Base-by-base conservation (phyloP, 768 basidiomycete species). In the Dioszegia crocea region DNA sequence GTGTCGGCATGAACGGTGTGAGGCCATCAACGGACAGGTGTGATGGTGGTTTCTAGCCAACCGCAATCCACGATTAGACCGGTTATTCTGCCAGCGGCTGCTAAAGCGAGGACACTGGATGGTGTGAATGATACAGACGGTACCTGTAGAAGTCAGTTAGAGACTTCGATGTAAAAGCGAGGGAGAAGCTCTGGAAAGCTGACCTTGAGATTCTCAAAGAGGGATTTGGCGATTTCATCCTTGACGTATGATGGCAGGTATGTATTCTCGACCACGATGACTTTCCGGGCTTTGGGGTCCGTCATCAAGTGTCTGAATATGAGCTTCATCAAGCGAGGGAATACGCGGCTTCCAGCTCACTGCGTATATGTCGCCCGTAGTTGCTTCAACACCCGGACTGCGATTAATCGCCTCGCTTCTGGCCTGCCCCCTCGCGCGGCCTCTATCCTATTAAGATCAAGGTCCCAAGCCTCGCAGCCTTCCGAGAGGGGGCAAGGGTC, bases 11-110 rank as follows among this genome's bases (percentile, higher is more conserved):
- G 19, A 40, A 4, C 9, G n/a, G 33, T 1, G 9, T 8, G n/a
- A 23, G 30, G 36, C 14, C 23, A 27, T 3, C 17, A 17, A 24
- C 88, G 54, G 66, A 94, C 94, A 0, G 96, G 92, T 21, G 97
- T 81, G 4, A 85, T 85, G 3, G 86, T 87, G 0, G 91, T 89
- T 75, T 98, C 96, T 3, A 94, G 81, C 74, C 94, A 86, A 1
- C 96, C 96, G 64, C 86, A 87, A 71, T 99, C 96, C 2, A 98
- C 79, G 0, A 98, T 94, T 14, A 99, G 83, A 5, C 94, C 96
- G 1, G 92, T 93, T 64, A 92, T 88, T 59, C 89, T 81, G 11
- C 96, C 96, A 6, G 86, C 84, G 1, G 91, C 86, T 60, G 96
- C 81, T 14, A 98, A 80, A 3, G 91, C 84, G 17, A 97, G 83